Evolutionary conservation across 192 early-diverging fungal genomes (phyloP), one percentile per base, ranked within the genome.

Genomic region (Cetraspora pellucida): DNA sequence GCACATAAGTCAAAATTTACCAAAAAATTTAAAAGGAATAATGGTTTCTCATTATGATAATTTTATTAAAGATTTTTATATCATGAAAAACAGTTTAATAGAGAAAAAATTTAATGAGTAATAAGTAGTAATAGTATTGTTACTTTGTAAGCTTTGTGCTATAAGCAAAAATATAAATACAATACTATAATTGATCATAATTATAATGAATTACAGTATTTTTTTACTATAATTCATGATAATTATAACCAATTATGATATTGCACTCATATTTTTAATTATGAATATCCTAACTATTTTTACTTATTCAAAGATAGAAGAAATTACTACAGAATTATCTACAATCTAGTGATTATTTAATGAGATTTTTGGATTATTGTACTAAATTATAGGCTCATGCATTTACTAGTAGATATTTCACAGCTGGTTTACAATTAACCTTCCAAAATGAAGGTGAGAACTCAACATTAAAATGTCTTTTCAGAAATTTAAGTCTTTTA

Each of bases 1-100:
- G 14, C 52, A 55, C 14, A 59, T 59, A 21, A 27, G 57, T 21
- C 57, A 59, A 25, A 59, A 59, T 59, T 59, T 59, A 11, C 57
- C 23, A 5, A 59, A 21, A 21, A 10, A 23, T 10, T 23, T 59
- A 59, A 59, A 59, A 21, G 57, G 2, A 59, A 23, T 25, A 11
- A 10, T 59, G 0, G 21, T n/a, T 59, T 59, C 57, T 21, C 21
- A 11, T 25, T 59, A 25, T 59, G 13, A 23, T 59, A 11, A 59
- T 8, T 59, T 59, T 59, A 25, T 59, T 11, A 59, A 59, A 23
- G 57, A 59, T 27, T 59, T 59, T 58, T 59, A 23, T 25, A 59
- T 25, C 1, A 21, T 11, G 2, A 59, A 7, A 59, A 59, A 59
- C 11, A 59, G 57, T 23, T 21, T 59, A 21, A 59, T 7, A 0